Percentiles rank a stretch among this genome's conserved stretches.
These are phyloP conservation scores for Podila horticola DNA, from an alignment of 192 early-diverging fungal species.

Conservation along the genomic window DNA sequence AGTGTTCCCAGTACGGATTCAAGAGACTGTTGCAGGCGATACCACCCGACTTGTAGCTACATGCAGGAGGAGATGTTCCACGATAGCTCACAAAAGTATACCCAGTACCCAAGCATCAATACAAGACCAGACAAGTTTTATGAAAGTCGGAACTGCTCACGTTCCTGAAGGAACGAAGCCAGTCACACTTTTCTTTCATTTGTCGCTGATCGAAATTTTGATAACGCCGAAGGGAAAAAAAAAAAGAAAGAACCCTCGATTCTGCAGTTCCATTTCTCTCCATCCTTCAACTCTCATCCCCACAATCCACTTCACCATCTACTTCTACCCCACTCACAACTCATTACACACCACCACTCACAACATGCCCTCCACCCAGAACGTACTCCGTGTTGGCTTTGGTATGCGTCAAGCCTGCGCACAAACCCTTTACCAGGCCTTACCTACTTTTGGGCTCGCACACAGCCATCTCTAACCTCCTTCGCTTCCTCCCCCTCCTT, in stretches of 20 bases:
- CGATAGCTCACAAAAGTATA: neutral
- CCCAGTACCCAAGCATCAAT: neutral
- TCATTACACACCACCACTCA: neutral
- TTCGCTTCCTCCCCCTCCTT: neutral
- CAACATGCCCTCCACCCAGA: constrained; percentile 39
- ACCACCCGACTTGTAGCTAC: constrained; percentile 4
- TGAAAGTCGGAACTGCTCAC: neutral
- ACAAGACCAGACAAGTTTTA: neutral
- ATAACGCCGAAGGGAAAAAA: too few species aligned
- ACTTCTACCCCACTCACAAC: neutral
- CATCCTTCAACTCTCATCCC: neutral
- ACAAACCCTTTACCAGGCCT: neutral
- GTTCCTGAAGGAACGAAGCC: too few species aligned
- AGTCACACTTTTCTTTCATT: too few species aligned
- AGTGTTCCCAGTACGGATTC: constrained; percentile 63
- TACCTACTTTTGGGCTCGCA: neutral
- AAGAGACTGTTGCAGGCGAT: constrained; percentile 28
- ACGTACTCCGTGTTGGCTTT: constrained; percentile 45
- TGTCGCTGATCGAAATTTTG: too few species aligned
- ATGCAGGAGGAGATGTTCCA: neutral
- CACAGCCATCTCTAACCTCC: neutral
- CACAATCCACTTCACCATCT: neutral
- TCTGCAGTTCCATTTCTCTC: too few species aligned
- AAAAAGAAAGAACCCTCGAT: neutral
- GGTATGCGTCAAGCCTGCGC: constrained; percentile 1